Evolutionary conservation across 106 monocot genomes (phyloP), one percentile per base, ranked within the genome.

Genomic region (Acorus gramineus): DNA sequence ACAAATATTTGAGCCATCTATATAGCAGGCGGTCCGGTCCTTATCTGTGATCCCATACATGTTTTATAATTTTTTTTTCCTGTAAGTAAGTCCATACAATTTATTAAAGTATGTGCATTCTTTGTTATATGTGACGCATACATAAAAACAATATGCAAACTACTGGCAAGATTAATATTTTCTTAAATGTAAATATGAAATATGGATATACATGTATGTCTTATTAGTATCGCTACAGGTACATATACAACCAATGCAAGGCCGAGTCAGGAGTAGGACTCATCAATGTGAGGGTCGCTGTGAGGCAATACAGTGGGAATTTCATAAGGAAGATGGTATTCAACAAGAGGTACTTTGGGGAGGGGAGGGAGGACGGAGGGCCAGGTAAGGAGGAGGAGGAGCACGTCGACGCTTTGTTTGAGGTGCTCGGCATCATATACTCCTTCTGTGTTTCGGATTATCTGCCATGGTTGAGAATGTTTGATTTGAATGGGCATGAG

Each of bases 401-500:
- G 28, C 57, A 57, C 13, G 57, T 57, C n/a, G 57, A 11, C 5
- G 12, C 14, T 57, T 5, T 11, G 9, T 57, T 57, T 12, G 5
- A 11, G 9, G 14, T 57, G 5, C 57, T 57, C 10, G 5, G 11
- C 5, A 7, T 57, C 12, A 11, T 57, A 7, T 57, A 57, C 57
- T 6, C 57, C 57, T 57, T 11, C 57, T 11, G 57, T 57, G 57
- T 57, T 6, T 11, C 57, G 9, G 57, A 57, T 14, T 57, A 57
- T 11, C 5, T 57, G 2, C 57, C 57, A 8, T 57, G n/a, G 5
- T 12, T 57, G 5, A 57, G 57, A 14, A 11, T 1, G 12, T 12
- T 57, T 7, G 57, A 57, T 12, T 11, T 57, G 12, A 11, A 57
- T 14, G 57, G 57, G 6, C 57, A 57, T 57, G 57, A 57, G 57